Evolutionary conservation across 306 rosid species (phyloP).

Genomic region (Prunus dulcis): DNA sequence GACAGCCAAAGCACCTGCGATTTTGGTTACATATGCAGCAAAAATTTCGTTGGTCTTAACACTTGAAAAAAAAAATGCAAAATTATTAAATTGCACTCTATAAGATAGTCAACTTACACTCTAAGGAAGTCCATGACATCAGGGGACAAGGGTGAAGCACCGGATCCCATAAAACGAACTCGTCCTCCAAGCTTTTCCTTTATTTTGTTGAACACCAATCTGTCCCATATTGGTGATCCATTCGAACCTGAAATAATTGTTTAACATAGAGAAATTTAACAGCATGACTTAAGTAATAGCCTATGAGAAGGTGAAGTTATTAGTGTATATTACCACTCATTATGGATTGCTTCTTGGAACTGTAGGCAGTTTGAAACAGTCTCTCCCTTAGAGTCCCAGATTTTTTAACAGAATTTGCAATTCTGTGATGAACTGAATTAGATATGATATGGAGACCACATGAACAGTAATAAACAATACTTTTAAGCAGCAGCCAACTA

Average conservation of each 20-base stretch:
- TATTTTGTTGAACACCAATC: slow-evolving; percentile 80
- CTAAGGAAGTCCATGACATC: slow-evolving; percentile 83
- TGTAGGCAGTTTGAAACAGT: slow-evolving; percentile 75
- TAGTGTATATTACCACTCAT: slow-evolving; percentile 45
- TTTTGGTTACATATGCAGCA: not conserved
- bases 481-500: not conserved
- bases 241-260: slow-evolving; percentile 46
- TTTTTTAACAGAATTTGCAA: slow-evolving; percentile 59
- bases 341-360: slow-evolving; percentile 76
- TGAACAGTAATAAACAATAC: slow-evolving; percentile 11
- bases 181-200: slow-evolving; percentile 83
- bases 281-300: not conserved
- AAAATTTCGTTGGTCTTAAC: slow-evolving; percentile 10
- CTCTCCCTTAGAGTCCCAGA: slow-evolving; percentile 80
- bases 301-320: not conserved
- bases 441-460: not conserved
- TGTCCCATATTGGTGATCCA: slow-evolving; percentile 83
- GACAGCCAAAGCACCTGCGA: slow-evolving; percentile 79
- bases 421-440: slow-evolving; percentile 41
- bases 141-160: slow-evolving; percentile 90
- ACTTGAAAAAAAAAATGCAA: not conserved
- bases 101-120: slow-evolving; percentile 54
- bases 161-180: slow-evolving; percentile 72
- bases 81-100: not conserved
- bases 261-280: not conserved